Base-by-base conservation (phyloP, 2,329 filamentous ascomycete species). In the Colletotrichum costaricense region DNA sequence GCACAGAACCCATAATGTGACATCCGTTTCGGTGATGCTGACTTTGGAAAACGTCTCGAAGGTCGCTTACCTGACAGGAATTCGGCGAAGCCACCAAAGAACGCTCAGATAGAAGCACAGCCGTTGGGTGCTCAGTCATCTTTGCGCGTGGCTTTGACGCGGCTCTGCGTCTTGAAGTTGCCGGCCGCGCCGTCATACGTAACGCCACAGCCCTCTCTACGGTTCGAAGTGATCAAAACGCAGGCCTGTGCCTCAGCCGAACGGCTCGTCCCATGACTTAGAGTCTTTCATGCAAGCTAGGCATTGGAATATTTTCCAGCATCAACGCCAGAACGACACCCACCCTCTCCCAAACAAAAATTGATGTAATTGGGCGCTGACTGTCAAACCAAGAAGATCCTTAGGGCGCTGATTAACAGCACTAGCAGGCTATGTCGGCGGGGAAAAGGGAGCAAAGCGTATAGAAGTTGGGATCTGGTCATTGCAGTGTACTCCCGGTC, bases 221-320 rank as follows among this genome's bases (percentile, higher is more conserved):
- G 65, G 54, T 58, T 72, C 65, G 54, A 57, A 35, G 49, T 64
- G 28, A 67, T 63, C 49, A 52, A 7, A 46, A 33, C n/a, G 33
- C 54, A 16, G 38, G 66, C 60, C 60, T 52, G 67, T 70, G 66
- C 46, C 19, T 30, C 54, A 35, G 38, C 62, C 38, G 67, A 70
- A 73, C 67, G 33, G 62, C 70, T 73, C 67, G 38, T 73, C 70
- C 52, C 55, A 65, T 73, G 59, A 65, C 54, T n/a, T 54, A 14
- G 19, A 24, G 16, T 28, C 5, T 7, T 5, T 69, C 46, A 57
- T 63, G 58, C 33, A 56, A 56, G 42, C 42, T 46, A 60, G 66
- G 22, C n/a, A 26, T 54, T 49, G 26, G 12, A 59, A 64, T 14
- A 33, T 26, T 42, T 52, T 63, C 9, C 63, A 67, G 46, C 58